Percentiles rank a stretch among this genome's conserved stretches.
These are phyloP conservation scores for Auriscalpium orientale DNA, from an alignment of 768 basidiomycete genomes.

Conservation along the genomic window DNA sequence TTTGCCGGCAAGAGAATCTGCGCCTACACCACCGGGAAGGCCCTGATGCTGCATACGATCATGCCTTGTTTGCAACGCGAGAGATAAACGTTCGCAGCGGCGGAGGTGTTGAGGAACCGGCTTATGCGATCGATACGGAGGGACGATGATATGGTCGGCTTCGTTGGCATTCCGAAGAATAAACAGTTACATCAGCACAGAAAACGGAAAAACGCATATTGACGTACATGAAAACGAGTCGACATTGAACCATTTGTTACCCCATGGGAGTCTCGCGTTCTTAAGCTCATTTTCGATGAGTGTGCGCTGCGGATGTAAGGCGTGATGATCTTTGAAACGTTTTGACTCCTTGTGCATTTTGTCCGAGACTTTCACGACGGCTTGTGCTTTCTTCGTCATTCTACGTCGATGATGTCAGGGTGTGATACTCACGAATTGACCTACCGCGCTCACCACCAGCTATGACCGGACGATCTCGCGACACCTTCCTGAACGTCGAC, in stretches of 20 bases:
- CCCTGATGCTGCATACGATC: conserved; percentile 21
- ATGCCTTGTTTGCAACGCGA: conserved; percentile 27
- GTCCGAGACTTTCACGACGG: conserved; percentile 17
- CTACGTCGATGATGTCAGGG: conserved; percentile 13
- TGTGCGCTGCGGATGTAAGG: conserved; percentile 27
- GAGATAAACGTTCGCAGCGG: conserved; percentile 30
- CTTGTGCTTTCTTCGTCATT: conserved; percentile 22
- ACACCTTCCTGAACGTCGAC: conserved; percentile 31
- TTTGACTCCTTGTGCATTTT: conserved; percentile 11
- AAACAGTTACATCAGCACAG: not conserved
- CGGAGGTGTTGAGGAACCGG: conserved; percentile 21
- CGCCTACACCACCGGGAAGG: conserved; percentile 13
- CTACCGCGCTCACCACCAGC: conserved; percentile 33
- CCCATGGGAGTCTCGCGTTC: conserved; percentile 15
- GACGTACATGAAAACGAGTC: conserved; percentile 29
- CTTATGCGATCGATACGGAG: conserved; percentile 22
- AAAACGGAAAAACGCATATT: not conserved
- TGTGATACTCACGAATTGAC: conserved; percentile 23
- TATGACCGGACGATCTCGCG: conserved; percentile 22
- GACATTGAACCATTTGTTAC: conserved; percentile 26
- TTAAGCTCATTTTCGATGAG: conserved; percentile 21
- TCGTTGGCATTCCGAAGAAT: conserved; percentile 24
- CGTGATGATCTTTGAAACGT: conserved; percentile 25
- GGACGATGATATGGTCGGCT: conserved; percentile 26
- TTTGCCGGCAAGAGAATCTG: conserved; percentile 20